Evolutionary conservation across 768 basidiomycete genomes (phyloP).

Genomic region (Pulveroboletus sp.): DNA sequence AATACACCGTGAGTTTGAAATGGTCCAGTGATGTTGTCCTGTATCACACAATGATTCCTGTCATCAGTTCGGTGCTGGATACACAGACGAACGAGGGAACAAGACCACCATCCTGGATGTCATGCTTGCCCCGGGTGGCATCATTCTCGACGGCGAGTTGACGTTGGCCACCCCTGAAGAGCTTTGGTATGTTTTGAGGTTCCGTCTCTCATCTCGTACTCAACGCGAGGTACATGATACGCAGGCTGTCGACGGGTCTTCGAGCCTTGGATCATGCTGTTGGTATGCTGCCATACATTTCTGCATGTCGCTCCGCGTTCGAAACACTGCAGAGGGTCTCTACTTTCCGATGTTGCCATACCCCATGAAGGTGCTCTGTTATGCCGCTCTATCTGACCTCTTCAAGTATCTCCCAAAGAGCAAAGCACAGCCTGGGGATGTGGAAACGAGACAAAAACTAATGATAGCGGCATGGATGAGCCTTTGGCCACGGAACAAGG

Average conservation of each 20-base stretch:
- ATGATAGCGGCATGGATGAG: constrained; percentile 81
- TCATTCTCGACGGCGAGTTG: constrained; percentile 75
- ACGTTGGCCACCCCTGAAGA: constrained; percentile 69
- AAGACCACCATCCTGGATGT: constrained; percentile 55
- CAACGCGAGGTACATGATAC: constrained; percentile 5
- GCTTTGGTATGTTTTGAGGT: constrained; percentile 50
- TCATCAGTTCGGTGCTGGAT: constrained; percentile 46
- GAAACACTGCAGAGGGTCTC: constrained; percentile 42
- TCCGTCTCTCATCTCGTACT: constrained; percentile 4
- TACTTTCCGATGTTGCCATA: constrained; percentile 53
- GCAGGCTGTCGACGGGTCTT: constrained; percentile 74
- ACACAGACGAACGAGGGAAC: constrained; percentile 61
- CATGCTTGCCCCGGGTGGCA: constrained; percentile 61
- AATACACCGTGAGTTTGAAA: constrained; percentile 53
- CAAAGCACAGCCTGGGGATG: constrained; percentile 51
- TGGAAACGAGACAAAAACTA: constrained; percentile 63
- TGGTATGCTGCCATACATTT: constrained; percentile 38
- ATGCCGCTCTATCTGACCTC: constrained; percentile 64
- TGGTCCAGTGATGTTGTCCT: not conserved
- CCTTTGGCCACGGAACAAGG: constrained; percentile 60
- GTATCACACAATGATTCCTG: too few relatives aligned
- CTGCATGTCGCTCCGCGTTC: not conserved
- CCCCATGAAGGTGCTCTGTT: constrained; percentile 61
- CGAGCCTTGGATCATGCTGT: constrained; percentile 78
- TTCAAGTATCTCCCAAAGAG: constrained; percentile 69